Percentiles rank a stretch among this genome's conserved stretches.
Conservation (phyloP, 495 filamentous ascomycete genomes). For the Hapsidospora chrysogenum region DNA sequence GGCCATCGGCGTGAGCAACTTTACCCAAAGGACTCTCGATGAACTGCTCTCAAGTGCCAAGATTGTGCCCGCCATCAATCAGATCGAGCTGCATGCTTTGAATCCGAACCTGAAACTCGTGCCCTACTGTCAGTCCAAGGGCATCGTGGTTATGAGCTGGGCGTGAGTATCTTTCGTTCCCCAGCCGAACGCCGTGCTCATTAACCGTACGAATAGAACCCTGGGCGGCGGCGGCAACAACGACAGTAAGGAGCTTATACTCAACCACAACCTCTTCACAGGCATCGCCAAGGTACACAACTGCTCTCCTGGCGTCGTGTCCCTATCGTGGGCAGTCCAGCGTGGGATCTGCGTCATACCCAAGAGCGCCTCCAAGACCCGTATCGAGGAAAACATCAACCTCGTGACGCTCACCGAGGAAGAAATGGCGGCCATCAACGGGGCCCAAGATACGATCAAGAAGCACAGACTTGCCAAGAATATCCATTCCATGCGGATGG, state of each 20-base stretch:
- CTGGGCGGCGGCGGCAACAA: neutral
- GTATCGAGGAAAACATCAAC: neutral
- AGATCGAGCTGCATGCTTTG: slow-evolving; percentile 68
- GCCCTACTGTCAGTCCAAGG: slow-evolving; percentile 39
- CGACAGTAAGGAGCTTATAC: neutral
- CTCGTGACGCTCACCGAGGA: neutral
- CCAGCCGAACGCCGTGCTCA: too few species aligned
- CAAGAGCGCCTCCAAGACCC: neutral
- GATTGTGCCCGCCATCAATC: slow-evolving; percentile 48
- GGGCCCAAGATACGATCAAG: neutral
- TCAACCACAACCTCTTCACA: neutral
- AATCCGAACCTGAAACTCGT: slow-evolving; percentile 44
- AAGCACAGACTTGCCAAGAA: neutral
- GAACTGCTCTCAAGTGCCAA: slow-evolving; percentile 46
- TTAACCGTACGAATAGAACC: too few species aligned
- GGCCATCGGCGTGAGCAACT: slow-evolving; percentile 67
- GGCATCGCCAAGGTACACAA: neutral
- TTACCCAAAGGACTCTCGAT: slow-evolving; percentile 42
- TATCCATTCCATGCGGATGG: neutral
- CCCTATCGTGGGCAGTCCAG: neutral
- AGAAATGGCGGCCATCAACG: neutral
- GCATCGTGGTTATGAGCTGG: slow-evolving; percentile 12
- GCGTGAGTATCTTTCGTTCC: too few species aligned
- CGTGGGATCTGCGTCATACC: neutral
- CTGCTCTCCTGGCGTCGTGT: neutral